phyloP scores from a whole-genome alignment of 2,329 filamentous ascomycete species.

The Balansia obtecta region DNA sequence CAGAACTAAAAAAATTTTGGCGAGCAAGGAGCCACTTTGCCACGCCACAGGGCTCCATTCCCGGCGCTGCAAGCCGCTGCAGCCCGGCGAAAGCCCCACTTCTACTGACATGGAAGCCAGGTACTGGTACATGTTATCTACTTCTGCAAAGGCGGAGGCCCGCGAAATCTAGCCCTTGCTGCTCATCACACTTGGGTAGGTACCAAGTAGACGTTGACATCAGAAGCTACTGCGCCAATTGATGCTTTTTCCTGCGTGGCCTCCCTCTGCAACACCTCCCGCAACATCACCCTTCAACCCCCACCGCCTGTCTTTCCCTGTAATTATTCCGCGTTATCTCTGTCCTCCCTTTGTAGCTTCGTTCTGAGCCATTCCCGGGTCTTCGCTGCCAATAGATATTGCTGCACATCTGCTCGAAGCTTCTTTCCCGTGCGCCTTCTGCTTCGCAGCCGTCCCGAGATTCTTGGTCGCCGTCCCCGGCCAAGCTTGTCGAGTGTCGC shows the following conservation, averaged over 20 bases:
- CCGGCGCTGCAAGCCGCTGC: neutral
- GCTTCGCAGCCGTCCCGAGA: constrained; percentile 1
- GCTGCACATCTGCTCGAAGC: constrained; percentile 6
- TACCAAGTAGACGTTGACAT: constrained; percentile 4
- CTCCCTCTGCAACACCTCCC: neutral
- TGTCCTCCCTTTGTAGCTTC: neutral
- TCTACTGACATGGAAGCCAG: neutral
- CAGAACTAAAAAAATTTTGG: constrained; percentile 26
- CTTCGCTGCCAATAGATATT: constrained; percentile 3
- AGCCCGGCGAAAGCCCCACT: neutral
- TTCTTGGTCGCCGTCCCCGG: constrained; percentile 7
- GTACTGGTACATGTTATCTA: neutral
- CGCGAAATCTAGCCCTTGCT: neutral
- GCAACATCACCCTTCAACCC: neutral
- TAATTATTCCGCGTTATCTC: neutral
- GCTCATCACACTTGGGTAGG: neutral
- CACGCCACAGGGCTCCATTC: neutral
- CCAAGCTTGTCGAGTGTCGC: constrained; percentile 6
- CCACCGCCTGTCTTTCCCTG: neutral
- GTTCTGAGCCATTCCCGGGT: constrained; percentile 6
- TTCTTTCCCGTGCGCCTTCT: neutral
- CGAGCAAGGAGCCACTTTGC: constrained; percentile 10
- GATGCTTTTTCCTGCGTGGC: constrained; percentile 3
- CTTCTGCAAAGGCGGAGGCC: neutral
- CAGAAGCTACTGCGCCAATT: neutral